A percentile compares a stretch with the other conserved stretches of the same genome.
These are phyloP conservation scores for Yamadazyma kanchanaburiensis DNA, from an alignment of 1,139 yeast genomes.

Conservation along the genomic window DNA sequence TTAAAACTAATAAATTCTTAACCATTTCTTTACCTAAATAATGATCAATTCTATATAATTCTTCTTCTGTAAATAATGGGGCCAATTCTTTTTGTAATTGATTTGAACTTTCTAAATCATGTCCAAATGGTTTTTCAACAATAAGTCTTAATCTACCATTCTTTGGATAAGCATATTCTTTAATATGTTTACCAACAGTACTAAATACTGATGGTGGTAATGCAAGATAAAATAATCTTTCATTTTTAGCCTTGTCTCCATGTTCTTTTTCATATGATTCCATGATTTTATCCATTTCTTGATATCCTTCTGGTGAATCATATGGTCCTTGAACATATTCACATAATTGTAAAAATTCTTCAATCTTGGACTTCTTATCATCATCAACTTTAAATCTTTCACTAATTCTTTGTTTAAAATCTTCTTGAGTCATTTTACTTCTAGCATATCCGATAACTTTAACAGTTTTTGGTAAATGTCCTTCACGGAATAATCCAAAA, in stretches of 20 bases:
- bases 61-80: slow-evolving; percentile 88
- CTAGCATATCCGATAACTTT: slow-evolving; percentile 92
- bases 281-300: slow-evolving; percentile 51
- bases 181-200: slow-evolving; percentile 70
- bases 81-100: slow-evolving; percentile 73
- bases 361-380: slow-evolving; percentile 45
- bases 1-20: slow-evolving; percentile 79
- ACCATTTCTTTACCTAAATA: slow-evolving; percentile 98
- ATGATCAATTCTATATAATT: slow-evolving; percentile 93
- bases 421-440: slow-evolving; percentile 64
- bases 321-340: slow-evolving; percentile 76
- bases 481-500: slow-evolving; percentile 73
- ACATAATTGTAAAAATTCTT: slow-evolving; percentile 62
- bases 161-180: slow-evolving; percentile 62
- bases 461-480: slow-evolving; percentile 65
- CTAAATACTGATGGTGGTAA: slow-evolving; percentile 92
- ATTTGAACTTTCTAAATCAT: slow-evolving; percentile 75
- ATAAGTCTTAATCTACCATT: slow-evolving; percentile 77
- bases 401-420: slow-evolving; percentile 62
- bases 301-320: slow-evolving; percentile 73
- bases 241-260: slow-evolving; percentile 43
- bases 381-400: slow-evolving; percentile 59
- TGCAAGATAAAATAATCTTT: slow-evolving; percentile 86
- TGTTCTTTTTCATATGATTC: slow-evolving; percentile 54
- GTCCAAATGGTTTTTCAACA: slow-evolving; percentile 97